These are phyloP conservation scores for Trichomonascaceae sp. DNA, from an alignment of 1,139 yeast genomes.

Conservation along the genomic window DNA sequence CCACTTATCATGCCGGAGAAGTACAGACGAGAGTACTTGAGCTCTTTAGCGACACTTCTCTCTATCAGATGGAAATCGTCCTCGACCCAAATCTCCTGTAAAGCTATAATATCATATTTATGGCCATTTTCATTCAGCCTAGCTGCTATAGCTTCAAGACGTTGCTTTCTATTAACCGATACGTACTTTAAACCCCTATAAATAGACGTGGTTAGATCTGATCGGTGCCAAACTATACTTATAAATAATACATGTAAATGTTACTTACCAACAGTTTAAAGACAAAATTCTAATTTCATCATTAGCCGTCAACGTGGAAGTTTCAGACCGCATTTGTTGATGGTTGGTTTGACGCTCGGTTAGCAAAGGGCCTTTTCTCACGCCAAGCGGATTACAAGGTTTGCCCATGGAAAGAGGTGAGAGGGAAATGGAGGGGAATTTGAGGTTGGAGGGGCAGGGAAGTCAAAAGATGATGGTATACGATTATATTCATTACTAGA, in stretches of 20 bases:
- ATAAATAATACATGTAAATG: too few relatives aligned
- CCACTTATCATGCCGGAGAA: conserved; percentile 84
- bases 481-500: too few relatives aligned
- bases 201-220: neutral
- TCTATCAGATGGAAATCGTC: conserved; percentile 71
- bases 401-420: neutral
- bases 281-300: conserved; percentile 15
- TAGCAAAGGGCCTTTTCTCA: neutral
- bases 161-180: conserved; percentile 56
- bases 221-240: neutral
- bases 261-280: conserved; percentile 20
- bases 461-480: neutral
- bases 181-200: conserved; percentile 79
- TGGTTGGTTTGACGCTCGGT: neutral
- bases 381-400: neutral
- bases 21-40: conserved; percentile 45
- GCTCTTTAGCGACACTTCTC: conserved; percentile 39
- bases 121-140: conserved; percentile 44
- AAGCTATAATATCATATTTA: conserved; percentile 74
- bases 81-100: conserved; percentile 91
- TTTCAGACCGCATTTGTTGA: conserved; percentile 5
- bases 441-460: too few relatives aligned
- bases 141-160: conserved; percentile 72
- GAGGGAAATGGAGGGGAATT: neutral
- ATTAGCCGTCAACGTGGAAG: neutral